A percentile compares a stretch with the other conserved stretches of the same genome.
Conservation (phyloP, 495 filamentous ascomycete genomes). For the Pyronema omphalodes region DNA sequence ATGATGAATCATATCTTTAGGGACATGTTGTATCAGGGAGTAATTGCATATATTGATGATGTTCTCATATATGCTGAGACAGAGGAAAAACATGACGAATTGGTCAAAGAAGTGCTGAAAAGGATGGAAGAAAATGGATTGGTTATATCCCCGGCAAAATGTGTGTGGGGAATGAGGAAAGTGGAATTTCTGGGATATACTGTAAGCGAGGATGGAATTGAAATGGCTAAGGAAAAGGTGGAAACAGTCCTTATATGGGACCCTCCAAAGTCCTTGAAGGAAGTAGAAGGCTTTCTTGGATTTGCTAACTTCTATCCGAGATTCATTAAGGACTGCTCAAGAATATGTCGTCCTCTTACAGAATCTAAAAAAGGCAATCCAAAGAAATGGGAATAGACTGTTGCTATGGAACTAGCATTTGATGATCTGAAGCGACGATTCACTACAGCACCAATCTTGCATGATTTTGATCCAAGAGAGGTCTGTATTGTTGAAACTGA, state of each 20-base stretch:
- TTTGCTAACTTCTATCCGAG: slow-evolving; percentile 27
- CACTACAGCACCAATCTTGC: no score
- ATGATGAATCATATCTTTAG: slow-evolving; percentile 14
- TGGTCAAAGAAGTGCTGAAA: no score
- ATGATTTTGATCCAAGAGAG: no score
- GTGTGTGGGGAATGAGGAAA: slow-evolving; percentile 10
- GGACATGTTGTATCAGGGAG: slow-evolving; percentile 17
- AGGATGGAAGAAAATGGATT: no score
- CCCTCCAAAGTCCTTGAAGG: slow-evolving; percentile 11
- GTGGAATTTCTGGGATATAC: slow-evolving; percentile 4
- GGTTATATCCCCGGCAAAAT: slow-evolving; percentile 24
- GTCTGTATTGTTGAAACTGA: no score
- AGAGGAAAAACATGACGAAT: no score
- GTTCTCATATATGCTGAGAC: no score
- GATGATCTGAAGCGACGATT: no score
- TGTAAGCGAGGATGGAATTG: not conserved
- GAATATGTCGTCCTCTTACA: no score
- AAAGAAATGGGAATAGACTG: no score
- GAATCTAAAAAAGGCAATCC: no score
- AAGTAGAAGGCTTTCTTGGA: slow-evolving; percentile 19
- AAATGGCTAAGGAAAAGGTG: slow-evolving; percentile 4
- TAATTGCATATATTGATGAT: slow-evolving; percentile 9
- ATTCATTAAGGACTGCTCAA: slow-evolving; percentile 24
- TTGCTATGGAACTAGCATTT: no score
- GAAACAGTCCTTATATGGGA: not conserved